Evolutionary conservation across 2,329 filamentous ascomycete genomes (phyloP).

Genomic region (Penicillium sp.): DNA sequence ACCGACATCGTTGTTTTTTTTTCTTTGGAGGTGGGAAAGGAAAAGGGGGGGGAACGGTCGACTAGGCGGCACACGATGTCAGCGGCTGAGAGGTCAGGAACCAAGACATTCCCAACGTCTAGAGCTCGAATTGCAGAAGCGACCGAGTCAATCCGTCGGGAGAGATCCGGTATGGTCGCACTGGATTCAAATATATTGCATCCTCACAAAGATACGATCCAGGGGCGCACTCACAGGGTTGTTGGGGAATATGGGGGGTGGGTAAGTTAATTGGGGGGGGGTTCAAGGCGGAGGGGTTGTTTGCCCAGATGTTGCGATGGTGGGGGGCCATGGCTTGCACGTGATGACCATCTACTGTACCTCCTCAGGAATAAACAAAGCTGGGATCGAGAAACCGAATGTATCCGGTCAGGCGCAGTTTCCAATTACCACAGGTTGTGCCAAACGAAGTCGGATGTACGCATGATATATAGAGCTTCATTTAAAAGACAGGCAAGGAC

Average conservation of each 20-base stretch:
- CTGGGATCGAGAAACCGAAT: not conserved
- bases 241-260: constrained; percentile 10
- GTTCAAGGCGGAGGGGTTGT: constrained; percentile 33
- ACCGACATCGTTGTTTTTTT: constrained; percentile 29
- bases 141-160: not conserved
- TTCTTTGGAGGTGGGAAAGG: constrained; percentile 17
- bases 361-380: constrained; percentile 14
- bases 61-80: constrained; percentile 27
- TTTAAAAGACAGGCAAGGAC: too few species aligned
- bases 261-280: constrained; percentile 5
- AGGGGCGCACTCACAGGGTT: constrained; percentile 11
- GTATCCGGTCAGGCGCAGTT: not conserved
- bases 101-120: not conserved
- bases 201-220: constrained; percentile 7
- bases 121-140: not conserved
- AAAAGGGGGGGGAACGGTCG: constrained; percentile 17
- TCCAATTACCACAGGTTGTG: too few species aligned
- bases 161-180: not conserved
- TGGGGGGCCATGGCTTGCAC: constrained; percentile 23
- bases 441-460: too few species aligned
- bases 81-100: constrained; percentile 18
- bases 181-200: too few species aligned
- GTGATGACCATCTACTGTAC: constrained; percentile 15
- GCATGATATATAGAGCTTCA: too few species aligned
- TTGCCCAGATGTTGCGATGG: constrained; percentile 29